Base-by-base conservation (phyloP, 2,329 filamentous ascomycete genomes). In the Alternaria arborescens region DNA sequence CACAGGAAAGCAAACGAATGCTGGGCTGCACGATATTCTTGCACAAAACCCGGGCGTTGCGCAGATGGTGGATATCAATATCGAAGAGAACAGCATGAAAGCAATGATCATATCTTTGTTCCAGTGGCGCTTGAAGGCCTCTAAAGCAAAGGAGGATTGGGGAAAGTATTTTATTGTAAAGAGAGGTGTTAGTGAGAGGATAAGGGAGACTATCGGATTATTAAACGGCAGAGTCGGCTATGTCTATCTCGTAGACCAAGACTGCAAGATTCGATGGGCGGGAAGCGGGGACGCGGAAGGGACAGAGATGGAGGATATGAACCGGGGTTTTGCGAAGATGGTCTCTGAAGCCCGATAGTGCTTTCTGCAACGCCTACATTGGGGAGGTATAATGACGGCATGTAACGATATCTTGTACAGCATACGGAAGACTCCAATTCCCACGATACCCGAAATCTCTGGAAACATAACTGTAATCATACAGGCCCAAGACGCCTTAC, bases 141-240 rank as follows among this genome's bases (percentile, higher is more conserved):
- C 80, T 62, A 77, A 83, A 61, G 78, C 80, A 7, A 70, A 79
- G 65, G 80, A 84, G 61, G 83, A 87, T 56, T 86, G 87, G 78
- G 79, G 77, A 22, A 81, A 81, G 58, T 89, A 88, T 69, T 89
- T 89, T 70, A 77, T 89, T 56, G 82, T 89, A 18, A 80, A 83
- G 60, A 85, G 82, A 61, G 87, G 87, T 2, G 79, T 89, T 22
- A 82, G 79, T 14, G 84, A 87, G 50, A 77, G 81, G 18, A 80
- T 89, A 41, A 83, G 85, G 66, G 86, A 88, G 71, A 82, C 85
- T 5, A 85, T 89, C 71, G 87, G 87, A 5, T 78, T 97, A 75
- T 82, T 97, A 75, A 99, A 99, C 80, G 89, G 88, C 68, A 96
- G 94, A 79, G 94, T 97, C 34, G 94, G 94, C 38, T 98, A 97